Percentiles rank a stretch among this genome's conserved stretches.
These are phyloP conservation scores for Rubroboletus pulcherrimus DNA, from an alignment of 768 basidiomycete genomes.

Conservation along the genomic window DNA sequence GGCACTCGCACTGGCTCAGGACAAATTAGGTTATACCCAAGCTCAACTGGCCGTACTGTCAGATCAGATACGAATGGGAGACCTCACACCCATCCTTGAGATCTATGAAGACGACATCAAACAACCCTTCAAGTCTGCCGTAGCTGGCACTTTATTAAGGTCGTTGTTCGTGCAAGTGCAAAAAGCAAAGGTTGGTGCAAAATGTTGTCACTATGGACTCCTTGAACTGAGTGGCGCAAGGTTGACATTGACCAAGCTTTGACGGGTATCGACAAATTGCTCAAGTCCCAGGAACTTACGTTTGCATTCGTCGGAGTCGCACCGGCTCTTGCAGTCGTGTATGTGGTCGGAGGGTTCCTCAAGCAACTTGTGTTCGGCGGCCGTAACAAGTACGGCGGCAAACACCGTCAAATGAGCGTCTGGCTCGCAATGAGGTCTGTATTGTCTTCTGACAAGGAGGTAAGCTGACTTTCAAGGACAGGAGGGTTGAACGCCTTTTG, in stretches of 20 bases:
- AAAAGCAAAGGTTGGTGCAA: constrained; percentile 74
- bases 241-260: constrained; percentile 91
- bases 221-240: constrained; percentile 34
- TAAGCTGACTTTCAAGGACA: constrained; percentile 21
- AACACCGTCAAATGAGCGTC: constrained; percentile 45
- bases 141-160: constrained; percentile 77
- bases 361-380: constrained; percentile 48
- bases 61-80: constrained; percentile 66
- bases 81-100: constrained; percentile 80
- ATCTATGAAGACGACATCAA: constrained; percentile 93
- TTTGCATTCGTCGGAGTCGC: constrained; percentile 98
- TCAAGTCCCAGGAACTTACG: constrained; percentile 91
- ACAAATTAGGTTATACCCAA: constrained; percentile 65
- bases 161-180: constrained; percentile 90
- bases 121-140: constrained; percentile 74
- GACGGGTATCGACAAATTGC: constrained; percentile 86
- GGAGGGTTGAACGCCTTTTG: constrained; percentile 68
- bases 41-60: constrained; percentile 65
- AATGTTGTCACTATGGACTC: neutral
- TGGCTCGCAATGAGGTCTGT: constrained; percentile 72
- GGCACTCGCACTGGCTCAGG: constrained; percentile 79
- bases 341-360: constrained; percentile 56
- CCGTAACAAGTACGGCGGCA: constrained; percentile 57
- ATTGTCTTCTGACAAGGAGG: neutral
- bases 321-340: constrained; percentile 79